Evolutionary conservation across 805 yeast genomes (phyloP).

Genomic region (Jamesozyma spencerorum): DNA sequence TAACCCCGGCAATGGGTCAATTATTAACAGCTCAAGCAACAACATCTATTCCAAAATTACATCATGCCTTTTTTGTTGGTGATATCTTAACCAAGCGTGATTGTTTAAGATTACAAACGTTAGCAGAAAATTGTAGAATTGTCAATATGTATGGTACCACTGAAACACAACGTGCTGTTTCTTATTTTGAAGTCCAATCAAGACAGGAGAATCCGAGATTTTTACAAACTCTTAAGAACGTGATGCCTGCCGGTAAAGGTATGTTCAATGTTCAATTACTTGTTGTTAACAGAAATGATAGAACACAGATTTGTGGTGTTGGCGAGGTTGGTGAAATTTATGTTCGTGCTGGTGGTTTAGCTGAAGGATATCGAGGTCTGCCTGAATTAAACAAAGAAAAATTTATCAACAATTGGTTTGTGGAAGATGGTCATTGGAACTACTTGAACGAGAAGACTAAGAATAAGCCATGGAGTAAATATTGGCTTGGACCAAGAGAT

Average conservation of each 20-base stretch:
- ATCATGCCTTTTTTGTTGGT: conserved; percentile 97
- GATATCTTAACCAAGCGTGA: conserved; percentile 96
- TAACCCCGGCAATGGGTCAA: conserved; percentile 99
- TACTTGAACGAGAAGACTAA: conserved; percentile 40
- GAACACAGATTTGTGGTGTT: conserved; percentile 88
- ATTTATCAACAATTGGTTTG: conserved; percentile 88
- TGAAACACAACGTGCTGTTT: conserved; percentile 97
- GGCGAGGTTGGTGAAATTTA: conserved; percentile 99
- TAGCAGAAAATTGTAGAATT: conserved; percentile 81
- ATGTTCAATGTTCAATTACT: conserved; percentile 91
- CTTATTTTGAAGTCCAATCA: conserved; percentile 81
- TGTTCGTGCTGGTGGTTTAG: conserved; percentile 95
- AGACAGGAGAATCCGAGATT: conserved; percentile 59
- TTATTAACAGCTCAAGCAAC: conserved; percentile 90
- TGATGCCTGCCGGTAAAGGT: conserved; percentile 98
- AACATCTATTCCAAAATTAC: conserved; percentile 72
- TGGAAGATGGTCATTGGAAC: conserved; percentile 54
- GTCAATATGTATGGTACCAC: conserved; percentile 99
- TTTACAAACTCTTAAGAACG: conserved; percentile 78
- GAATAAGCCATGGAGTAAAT: conserved; percentile 55
- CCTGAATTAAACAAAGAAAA: conserved; percentile 84
- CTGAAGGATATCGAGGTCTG: conserved; percentile 89
- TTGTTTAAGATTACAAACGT: conserved; percentile 81
- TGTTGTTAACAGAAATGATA: conserved; percentile 85
- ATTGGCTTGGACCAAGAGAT: conserved; percentile 92